Conservation (phyloP, 2,329 filamentous ascomycete species). For the Metarhizium album region DNA sequence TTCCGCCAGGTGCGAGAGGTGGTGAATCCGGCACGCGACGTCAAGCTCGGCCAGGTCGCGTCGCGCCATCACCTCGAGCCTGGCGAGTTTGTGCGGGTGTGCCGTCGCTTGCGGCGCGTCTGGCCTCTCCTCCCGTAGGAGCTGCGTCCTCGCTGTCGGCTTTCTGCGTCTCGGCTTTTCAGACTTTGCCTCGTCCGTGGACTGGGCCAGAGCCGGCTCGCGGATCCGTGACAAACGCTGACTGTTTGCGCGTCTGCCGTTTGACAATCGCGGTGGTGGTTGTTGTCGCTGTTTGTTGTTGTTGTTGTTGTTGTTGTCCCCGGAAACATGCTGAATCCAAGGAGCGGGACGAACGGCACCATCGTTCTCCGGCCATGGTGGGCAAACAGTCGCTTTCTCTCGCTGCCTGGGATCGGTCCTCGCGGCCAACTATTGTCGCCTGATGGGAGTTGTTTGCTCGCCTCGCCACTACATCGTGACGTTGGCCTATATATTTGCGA, state of each 20-base stretch:
- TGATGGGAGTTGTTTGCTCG: neutral
- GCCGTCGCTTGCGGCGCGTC: constrained; percentile 15
- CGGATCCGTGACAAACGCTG: too few relatives aligned
- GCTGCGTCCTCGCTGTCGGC: too few relatives aligned
- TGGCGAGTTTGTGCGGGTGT: constrained; percentile 19
- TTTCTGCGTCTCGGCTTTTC: too few relatives aligned
- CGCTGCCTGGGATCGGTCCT: neutral
- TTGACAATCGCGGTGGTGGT: too few relatives aligned
- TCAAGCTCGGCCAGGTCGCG: constrained; percentile 25
- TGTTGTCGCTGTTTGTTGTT: too few relatives aligned
- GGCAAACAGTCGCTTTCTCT: neutral
- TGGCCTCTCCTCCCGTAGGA: constrained; percentile 25
- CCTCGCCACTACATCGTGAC: neutral
- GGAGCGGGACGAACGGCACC: neutral
- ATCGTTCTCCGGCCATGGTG: neutral
- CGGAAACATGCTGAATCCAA: too few relatives aligned
- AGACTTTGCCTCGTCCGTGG: too few relatives aligned
- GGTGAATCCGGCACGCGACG: constrained; percentile 30
- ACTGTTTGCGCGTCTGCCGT: too few relatives aligned
- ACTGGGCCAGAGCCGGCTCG: too few relatives aligned
- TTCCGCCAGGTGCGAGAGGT: constrained; percentile 26
- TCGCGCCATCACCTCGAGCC: constrained; percentile 25
- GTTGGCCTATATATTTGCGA: neutral
- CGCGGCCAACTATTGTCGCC: too few relatives aligned
- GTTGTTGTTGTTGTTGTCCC: neutral